phyloP scores from a whole-genome alignment of 305 asterid species.

The Solanum hybrid region DNA sequence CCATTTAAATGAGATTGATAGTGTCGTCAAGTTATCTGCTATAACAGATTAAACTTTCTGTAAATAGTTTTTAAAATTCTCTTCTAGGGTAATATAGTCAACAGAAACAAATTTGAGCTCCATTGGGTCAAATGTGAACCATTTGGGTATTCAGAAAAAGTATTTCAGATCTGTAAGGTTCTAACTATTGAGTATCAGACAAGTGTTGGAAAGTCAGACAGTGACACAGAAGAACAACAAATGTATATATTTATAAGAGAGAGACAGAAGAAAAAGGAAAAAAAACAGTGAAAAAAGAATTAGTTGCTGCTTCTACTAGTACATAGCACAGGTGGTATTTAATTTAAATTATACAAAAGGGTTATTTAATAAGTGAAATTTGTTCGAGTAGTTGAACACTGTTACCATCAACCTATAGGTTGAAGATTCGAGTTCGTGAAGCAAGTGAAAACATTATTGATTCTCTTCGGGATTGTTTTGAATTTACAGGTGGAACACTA shows the following conservation, averaged over 20 bases:
- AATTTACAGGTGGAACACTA: slow-evolving; percentile 17
- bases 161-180: not conserved
- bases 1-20: not conserved
- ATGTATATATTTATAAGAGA: not conserved
- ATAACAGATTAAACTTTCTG: not conserved
- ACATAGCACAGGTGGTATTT: slow-evolving; percentile 18
- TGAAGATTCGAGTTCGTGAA: too few relatives aligned
- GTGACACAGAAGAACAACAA: slow-evolving; percentile 8
- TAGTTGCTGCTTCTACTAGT: not conserved
- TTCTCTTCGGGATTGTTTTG: not conserved
- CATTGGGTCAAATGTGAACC: not conserved
- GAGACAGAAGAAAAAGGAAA: not conserved
- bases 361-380: not conserved
- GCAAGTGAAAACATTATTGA: not conserved
- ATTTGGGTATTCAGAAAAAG: not conserved
- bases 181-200: not conserved
- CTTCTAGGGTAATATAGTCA: not conserved
- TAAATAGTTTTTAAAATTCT: not conserved
- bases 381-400: not conserved
- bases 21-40: not conserved
- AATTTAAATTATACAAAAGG: not conserved
- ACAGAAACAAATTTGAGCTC: not conserved
- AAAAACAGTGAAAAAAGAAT: not conserved
- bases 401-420: too few relatives aligned
- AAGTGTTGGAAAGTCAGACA: not conserved